A percentile compares a stretch with the other conserved stretches of the same genome.
Conservation (phyloP, 177 flowering plant genomes). For the Vitis hybrid region DNA sequence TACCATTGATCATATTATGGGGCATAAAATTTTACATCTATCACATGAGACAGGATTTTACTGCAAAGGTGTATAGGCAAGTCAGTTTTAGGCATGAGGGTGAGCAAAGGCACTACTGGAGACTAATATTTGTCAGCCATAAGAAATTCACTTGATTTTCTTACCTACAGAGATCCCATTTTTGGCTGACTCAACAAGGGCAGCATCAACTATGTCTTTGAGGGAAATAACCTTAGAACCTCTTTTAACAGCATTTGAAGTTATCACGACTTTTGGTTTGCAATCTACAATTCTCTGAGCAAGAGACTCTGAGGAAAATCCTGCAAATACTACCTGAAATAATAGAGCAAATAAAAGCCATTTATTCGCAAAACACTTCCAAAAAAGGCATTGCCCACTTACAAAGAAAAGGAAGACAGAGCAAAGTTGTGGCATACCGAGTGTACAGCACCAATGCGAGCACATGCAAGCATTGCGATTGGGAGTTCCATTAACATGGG, state of each 20-base stretch:
- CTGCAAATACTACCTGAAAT: conserved; percentile 95
- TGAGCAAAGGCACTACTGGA: background rate
- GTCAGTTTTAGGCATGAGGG: background rate
- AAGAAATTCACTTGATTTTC: conserved; percentile 5
- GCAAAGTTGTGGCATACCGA: conserved; percentile 51
- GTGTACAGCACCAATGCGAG: conserved; percentile 98
- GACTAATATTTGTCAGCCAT: background rate
- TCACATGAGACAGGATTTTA: too few species aligned
- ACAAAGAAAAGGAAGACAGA: background rate
- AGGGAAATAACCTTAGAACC: conserved; percentile 80
- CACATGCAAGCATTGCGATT: conserved; percentile 95
- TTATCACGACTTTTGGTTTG: conserved; percentile 84
- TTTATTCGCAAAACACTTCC: background rate
- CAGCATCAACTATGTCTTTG: conserved; percentile 90
- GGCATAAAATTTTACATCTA: too few species aligned
- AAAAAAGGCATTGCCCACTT: background rate
- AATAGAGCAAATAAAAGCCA: background rate
- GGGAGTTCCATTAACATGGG: conserved; percentile 99
- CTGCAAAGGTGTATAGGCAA: too few species aligned
- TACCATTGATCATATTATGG: too few species aligned
- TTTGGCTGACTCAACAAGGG: conserved; percentile 57
- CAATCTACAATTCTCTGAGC: conserved; percentile 91
- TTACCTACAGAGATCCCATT: conserved; percentile 70
- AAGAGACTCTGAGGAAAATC: conserved; percentile 93
- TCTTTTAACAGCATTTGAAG: conserved; percentile 93